A percentile compares a stretch with the other conserved stretches of the same genome.
Evolutionary conservation across 2,329 filamentous ascomycete species (phyloP).

Genomic region (Bipolaris cookei): DNA sequence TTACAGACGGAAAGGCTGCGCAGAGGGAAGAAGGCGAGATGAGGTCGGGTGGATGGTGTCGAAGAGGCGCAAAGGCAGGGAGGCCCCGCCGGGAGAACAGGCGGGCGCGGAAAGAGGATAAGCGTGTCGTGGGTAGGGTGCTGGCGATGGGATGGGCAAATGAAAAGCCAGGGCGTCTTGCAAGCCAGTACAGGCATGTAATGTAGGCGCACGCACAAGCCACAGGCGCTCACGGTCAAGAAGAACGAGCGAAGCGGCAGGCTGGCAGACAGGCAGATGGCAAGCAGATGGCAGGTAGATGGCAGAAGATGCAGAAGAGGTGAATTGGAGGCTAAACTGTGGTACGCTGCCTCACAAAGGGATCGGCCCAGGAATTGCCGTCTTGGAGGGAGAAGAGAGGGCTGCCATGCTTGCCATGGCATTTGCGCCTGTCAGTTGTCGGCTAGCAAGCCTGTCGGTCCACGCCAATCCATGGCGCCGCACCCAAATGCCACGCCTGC

Average conservation of each 20-base stretch:
- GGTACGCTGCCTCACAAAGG: conserved; percentile 9
- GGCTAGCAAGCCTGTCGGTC: conserved; percentile 2
- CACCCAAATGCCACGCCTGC: conserved; percentile 5
- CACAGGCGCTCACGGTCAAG: background rate
- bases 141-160: background rate
- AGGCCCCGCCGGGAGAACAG: conserved; percentile 11
- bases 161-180: background rate
- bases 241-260: background rate
- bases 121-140: background rate
- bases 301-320: background rate
- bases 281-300: no score
- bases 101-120: conserved; percentile 10
- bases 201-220: conserved; percentile 1
- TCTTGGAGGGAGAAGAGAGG: background rate
- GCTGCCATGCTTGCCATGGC: background rate
- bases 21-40: conserved; percentile 6
- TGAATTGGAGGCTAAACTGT: background rate
- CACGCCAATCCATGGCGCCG: conserved; percentile 11
- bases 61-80: conserved; percentile 8
- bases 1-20: background rate
- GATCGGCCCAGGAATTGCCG: conserved; percentile 8
- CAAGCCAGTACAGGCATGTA: background rate
- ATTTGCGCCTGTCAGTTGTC: conserved; percentile 8
- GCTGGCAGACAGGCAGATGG: no score
- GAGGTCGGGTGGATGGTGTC: conserved; percentile 7